These are phyloP conservation scores for Castanea sativa DNA, from an alignment of 306 rosid species.

Conservation along the genomic window DNA sequence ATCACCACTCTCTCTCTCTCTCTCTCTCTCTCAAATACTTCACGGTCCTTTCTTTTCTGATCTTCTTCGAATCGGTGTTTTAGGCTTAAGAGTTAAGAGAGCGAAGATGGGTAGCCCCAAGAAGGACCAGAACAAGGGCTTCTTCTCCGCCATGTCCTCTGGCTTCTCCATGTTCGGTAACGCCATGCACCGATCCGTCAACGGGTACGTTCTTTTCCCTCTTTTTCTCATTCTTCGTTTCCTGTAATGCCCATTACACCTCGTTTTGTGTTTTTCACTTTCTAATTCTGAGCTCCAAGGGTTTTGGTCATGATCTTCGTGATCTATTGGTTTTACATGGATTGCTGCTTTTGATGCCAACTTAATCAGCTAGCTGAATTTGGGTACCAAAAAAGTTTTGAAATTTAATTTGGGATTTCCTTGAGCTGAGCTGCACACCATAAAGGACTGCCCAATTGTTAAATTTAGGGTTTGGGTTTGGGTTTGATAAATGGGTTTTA, in stretches of 20 bases:
- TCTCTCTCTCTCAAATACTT: background rate
- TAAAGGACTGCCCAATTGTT: background rate
- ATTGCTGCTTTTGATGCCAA: background rate
- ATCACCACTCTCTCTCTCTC: background rate
- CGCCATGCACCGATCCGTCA: slow-evolving; percentile 93
- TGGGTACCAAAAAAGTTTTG: background rate
- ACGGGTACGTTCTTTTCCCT: slow-evolving; percentile 50
- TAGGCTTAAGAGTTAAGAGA: background rate
- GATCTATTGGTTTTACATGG: background rate
- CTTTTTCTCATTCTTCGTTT: background rate
- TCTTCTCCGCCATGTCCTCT: slow-evolving; percentile 72
- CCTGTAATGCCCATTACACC: background rate
- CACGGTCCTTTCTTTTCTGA: background rate
- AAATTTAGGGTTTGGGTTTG: background rate
- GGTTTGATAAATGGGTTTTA: background rate
- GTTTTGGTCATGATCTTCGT: background rate
- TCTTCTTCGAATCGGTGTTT: slow-evolving; percentile 29
- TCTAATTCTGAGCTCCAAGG: background rate
- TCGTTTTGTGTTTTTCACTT: background rate
- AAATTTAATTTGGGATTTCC: background rate
- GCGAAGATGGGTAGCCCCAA: slow-evolving; percentile 53
- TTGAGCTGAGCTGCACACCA: background rate
- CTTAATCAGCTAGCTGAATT: background rate
- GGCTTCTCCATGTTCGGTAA: slow-evolving; percentile 63
- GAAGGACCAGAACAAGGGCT: slow-evolving; percentile 52